phyloP scores from a whole-genome alignment of 202 grass and related monocot species.

The Panicum virgatum region DNA sequence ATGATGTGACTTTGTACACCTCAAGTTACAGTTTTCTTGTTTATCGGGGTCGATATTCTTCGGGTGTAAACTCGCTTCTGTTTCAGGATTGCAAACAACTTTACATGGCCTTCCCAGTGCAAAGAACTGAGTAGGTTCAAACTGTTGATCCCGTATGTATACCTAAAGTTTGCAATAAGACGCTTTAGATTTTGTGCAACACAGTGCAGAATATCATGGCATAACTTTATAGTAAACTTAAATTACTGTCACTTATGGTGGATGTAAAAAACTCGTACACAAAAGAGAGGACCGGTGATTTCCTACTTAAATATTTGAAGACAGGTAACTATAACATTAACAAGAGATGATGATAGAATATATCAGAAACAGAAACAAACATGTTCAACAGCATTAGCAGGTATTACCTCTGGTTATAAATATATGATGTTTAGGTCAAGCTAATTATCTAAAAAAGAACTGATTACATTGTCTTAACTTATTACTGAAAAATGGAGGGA shows the following conservation, averaged over 20 bases:
- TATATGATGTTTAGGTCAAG: too few species aligned
- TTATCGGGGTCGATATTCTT: constrained; percentile 51
- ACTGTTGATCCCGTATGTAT: constrained; percentile 80
- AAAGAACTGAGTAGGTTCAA: constrained; percentile 87
- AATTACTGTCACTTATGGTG: neutral
- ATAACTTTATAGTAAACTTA: constrained; percentile 22
- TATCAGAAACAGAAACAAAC: constrained; percentile 13
- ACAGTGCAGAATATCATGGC: neutral
- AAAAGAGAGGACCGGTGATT: neutral
- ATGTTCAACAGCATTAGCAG: neutral
- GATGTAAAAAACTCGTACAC: neutral
- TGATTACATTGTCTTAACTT: neutral
- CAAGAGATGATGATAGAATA: constrained; percentile 15
- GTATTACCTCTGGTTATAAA: neutral
- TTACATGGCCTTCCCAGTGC: constrained; percentile 80
- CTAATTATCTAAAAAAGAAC: neutral
- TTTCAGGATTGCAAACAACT: constrained; percentile 68
- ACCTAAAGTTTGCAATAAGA: constrained; percentile 53
- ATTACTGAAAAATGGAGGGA: neutral
- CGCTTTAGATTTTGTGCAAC: constrained; percentile 13
- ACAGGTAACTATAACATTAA: constrained; percentile 4
- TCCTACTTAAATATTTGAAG: constrained; percentile 23
- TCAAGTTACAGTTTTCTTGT: constrained; percentile 50
- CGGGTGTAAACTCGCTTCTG: constrained; percentile 56
- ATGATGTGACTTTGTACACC: constrained; percentile 82